Conservation (phyloP, 345 rosid species). For the Eucalyptus coolabah region DNA sequence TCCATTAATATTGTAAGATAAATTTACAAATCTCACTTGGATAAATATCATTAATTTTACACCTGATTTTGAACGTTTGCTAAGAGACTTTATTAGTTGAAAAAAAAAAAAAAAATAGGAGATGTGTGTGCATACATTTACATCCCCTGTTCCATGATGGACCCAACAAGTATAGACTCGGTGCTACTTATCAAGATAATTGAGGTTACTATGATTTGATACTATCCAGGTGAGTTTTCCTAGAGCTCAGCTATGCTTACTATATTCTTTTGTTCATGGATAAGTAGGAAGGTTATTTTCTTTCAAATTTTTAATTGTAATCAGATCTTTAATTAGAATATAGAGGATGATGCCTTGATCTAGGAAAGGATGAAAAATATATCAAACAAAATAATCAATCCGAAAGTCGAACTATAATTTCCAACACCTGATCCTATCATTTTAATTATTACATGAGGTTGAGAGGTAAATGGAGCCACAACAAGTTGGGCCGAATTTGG, state of each 20-base stretch:
- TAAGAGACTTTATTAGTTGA: no score
- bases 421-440: background rate
- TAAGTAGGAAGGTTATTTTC: background rate
- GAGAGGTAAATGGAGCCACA: background rate
- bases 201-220: background rate
- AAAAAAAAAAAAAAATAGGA: no score
- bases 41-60: no score
- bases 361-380: no score
- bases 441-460: background rate
- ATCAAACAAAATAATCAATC: no score
- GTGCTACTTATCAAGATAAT: background rate
- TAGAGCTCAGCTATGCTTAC: no score
- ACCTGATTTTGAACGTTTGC: no score
- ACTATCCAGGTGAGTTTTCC: no score
- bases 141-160: background rate
- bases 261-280: background rate
- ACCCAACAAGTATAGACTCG: background rate
- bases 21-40: no score
- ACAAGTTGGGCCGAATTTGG: background rate
- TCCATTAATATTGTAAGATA: background rate
- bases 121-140: background rate
- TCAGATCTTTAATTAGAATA: no score
- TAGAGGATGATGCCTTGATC: background rate
- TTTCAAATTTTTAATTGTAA: background rate
- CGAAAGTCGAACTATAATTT: background rate